A percentile compares a stretch with the other conserved stretches of the same genome.
These are phyloP conservation scores for Anthoceros angustus DNA, from an alignment of 225 moss, liverwort and hornwort genomes.

Conservation along the genomic window DNA sequence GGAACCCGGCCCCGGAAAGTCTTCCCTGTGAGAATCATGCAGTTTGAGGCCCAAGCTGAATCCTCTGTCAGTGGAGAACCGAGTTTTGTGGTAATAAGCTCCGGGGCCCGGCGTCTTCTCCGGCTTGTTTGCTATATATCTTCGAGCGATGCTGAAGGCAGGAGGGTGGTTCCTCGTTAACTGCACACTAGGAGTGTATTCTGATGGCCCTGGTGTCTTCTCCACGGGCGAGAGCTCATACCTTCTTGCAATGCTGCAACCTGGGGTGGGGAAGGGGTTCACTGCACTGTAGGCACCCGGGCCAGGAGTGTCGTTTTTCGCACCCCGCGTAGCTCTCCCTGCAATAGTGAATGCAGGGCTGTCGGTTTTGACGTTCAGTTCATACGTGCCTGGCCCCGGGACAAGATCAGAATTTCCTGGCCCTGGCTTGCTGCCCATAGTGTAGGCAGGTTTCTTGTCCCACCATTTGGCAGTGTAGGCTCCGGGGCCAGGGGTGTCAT, in stretches of 20 bases:
- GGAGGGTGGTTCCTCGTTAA: neutral
- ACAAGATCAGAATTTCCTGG: neutral
- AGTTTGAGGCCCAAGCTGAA: constrained; percentile 3
- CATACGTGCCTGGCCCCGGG: constrained; percentile 9
- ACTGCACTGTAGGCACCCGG: neutral
- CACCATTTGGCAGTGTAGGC: neutral
- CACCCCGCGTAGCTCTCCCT: neutral
- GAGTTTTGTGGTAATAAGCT: neutral
- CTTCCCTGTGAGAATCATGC: neutral
- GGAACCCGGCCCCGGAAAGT: neutral
- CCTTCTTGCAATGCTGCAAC: neutral
- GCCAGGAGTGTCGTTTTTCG: too few relatives aligned
- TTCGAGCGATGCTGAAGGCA: constrained; percentile 5
- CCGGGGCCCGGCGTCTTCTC: constrained; percentile 8
- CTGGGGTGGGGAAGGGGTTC: neutral
- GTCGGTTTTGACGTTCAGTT: neutral
- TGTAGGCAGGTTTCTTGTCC: neutral
- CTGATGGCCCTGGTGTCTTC: neutral
- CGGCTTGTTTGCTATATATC: neutral
- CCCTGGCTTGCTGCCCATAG: neutral
- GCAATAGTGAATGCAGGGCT: constrained; percentile 9
- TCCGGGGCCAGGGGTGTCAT: constrained; percentile 6
- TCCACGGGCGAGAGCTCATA: neutral
- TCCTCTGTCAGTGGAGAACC: neutral
- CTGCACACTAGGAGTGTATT: neutral